These are phyloP conservation scores for Pharnaceum exiguum DNA, from an alignment of 148 eudicot genomes.

Conservation along the genomic window DNA sequence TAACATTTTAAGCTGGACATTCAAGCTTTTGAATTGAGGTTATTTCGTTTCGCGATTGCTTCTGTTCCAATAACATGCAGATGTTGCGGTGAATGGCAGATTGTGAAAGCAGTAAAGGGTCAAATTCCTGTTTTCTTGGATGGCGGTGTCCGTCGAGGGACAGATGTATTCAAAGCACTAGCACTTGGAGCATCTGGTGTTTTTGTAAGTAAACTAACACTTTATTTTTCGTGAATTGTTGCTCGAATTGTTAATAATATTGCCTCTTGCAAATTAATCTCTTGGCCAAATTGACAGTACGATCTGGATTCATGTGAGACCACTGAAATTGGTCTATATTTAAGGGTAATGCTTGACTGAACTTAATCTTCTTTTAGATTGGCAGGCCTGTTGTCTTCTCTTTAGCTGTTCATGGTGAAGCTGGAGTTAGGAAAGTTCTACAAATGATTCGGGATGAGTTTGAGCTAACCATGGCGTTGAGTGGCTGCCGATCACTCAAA, in stretches of 20 bases:
- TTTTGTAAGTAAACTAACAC: slow-evolving; percentile 61
- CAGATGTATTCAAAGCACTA: slow-evolving; percentile 84
- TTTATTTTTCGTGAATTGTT: not conserved
- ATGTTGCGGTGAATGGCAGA: slow-evolving; percentile 31
- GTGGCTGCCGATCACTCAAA: slow-evolving; percentile 64
- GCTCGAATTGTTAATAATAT: not conserved
- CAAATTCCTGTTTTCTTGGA: slow-evolving; percentile 72
- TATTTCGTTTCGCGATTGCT: no score
- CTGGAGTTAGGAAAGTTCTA: slow-evolving; percentile 70
- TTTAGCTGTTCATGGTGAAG: slow-evolving; percentile 78
- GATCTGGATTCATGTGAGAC: not conserved
- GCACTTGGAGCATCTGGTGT: slow-evolving; percentile 86
- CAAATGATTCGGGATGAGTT: slow-evolving; percentile 80
- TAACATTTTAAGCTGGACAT: no score
- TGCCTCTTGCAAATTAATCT: no score
- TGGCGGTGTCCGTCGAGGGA: slow-evolving; percentile 85
- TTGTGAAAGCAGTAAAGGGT: slow-evolving; percentile 58
- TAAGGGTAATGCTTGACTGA: no score
- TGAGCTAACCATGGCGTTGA: slow-evolving; percentile 84
- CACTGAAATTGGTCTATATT: no score
- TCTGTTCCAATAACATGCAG: no score
- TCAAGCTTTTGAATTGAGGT: no score
- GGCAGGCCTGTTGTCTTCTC: slow-evolving; percentile 76
- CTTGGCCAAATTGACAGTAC: not conserved
- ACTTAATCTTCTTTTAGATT: slow-evolving; percentile 58